Percentiles rank a stretch among this genome's conserved stretches.
phyloP scores from a whole-genome alignment of 768 basidiomycete genomes.

The Pulveroboletus ravenelii region DNA sequence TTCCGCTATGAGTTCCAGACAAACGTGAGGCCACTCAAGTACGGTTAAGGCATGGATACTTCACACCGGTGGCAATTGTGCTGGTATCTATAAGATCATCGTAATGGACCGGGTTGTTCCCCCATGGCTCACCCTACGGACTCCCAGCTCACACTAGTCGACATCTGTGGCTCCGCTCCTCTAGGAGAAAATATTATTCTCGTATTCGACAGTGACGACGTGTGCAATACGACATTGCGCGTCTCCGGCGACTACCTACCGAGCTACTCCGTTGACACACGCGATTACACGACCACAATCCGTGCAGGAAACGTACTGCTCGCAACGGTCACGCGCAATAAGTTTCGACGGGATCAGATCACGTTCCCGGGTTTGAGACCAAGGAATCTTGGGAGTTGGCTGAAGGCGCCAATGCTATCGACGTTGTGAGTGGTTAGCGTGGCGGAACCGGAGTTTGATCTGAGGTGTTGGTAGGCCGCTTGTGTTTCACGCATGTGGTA shows the following conservation, averaged over 20 bases:
- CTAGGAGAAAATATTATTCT: conserved; percentile 1
- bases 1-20: background rate
- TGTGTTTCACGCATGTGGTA: conserved; percentile 1
- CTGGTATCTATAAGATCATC: background rate
- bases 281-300: conserved; percentile 3
- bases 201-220: conserved; percentile 10
- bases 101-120: too few relatives aligned
- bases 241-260: background rate
- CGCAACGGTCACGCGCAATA: conserved; percentile 14
- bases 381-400: conserved; percentile 12
- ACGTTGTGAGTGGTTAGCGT: conserved; percentile 9
- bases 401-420: conserved; percentile 3
- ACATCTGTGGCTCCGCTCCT: background rate
- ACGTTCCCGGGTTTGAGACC: conserved; percentile 9
- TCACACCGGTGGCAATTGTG: background rate
- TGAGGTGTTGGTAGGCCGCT: conserved; percentile 10
- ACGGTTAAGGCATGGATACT: too few relatives aligned
- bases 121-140: conserved; percentile 2
- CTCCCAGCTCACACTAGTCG: conserved; percentile 17
- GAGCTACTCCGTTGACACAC: conserved; percentile 10
- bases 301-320: background rate
- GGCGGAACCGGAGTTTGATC: background rate
- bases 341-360: conserved; percentile 9
- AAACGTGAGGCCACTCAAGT: background rate
- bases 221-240: conserved; percentile 10